Evolutionary conservation across 2,329 filamentous ascomycete genomes (phyloP), one percentile per base, ranked within the genome.

Genomic region (Trichoderma lentiforme): DNA sequence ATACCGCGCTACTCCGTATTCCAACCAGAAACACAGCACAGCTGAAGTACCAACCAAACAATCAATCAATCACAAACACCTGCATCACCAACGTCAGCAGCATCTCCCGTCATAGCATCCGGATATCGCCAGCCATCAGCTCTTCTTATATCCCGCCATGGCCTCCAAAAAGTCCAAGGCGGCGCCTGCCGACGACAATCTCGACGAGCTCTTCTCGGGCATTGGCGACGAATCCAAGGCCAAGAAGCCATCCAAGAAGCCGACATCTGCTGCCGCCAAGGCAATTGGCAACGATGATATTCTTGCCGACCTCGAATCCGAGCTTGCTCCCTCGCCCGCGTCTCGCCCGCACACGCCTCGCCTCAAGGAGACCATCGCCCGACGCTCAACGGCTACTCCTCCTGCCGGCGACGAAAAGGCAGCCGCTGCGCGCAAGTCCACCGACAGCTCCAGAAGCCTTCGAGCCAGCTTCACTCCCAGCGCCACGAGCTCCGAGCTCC

Each of bases 261-360:
- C 85, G 74, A 82, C 85, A 74, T 86, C 87, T 69, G 82, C 86
- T 70, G 81, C 84, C 69, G 81, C 84, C 75, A 87, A 87, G 79
- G 78, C 83, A 66, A 82, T 82, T 78, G 78, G 81, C 76, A 87
- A 91, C 77, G 88, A 93, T 76, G 94, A 97, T 80, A 90, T 95
- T 72, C 88, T 98, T 51, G 94, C 94, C 74, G 95, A 98, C 77
- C 89, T 98, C 73, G 93, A 97, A 80, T 83, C 81, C 76, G 82
- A 89, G 79, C 89, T 97, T 57, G 93, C 90, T 77, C 87, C 89
- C 69, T 90, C 93, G 80, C 86, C 91, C 78, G 88, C 93, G 36
- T 90, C 90, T 74, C 90, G 95, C 62, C 93, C 95, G 18, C 91
- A 93, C 77, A 98, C 95, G 1, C 96, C 95, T 51, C 92, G 93